phyloP scores from a whole-genome alignment of 1,139 yeast species.

The Torulaspora pretoriensis region DNA sequence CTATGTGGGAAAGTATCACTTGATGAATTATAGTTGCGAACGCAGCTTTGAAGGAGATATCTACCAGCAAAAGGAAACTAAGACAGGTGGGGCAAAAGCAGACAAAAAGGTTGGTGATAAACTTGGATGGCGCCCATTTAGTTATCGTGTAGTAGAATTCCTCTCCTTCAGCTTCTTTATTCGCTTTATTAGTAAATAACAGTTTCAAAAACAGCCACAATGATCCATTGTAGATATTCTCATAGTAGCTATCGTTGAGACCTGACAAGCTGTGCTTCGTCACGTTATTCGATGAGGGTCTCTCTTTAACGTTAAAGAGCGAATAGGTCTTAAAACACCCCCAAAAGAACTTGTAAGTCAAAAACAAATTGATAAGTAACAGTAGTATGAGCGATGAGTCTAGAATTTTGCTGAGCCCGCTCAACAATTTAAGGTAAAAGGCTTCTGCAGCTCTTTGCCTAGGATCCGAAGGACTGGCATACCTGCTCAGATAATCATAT shows the following conservation, averaged over 20 bases:
- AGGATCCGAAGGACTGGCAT: slow-evolving; percentile 7
- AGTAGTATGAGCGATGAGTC: slow-evolving; percentile 11
- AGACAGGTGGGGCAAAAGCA: slow-evolving; percentile 57
- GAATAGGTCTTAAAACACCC: slow-evolving; percentile 24
- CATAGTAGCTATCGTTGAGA: slow-evolving; percentile 25
- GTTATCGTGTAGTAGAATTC: slow-evolving; percentile 47
- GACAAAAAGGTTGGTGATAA: slow-evolving; percentile 45
- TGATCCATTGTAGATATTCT: slow-evolving; percentile 21
- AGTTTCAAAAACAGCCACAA: slow-evolving; percentile 25
- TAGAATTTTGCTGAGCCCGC: slow-evolving; percentile 17
- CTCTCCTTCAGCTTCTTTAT: slow-evolving; percentile 10
- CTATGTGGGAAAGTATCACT: slow-evolving; percentile 40
- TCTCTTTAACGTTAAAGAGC: slow-evolving; percentile 21
- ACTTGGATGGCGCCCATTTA: slow-evolving; percentile 58
- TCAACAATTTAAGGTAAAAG: slow-evolving; percentile 17
- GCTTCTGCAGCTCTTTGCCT: slow-evolving; percentile 6
- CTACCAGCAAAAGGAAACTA: slow-evolving; percentile 39
- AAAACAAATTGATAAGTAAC: slow-evolving; percentile 16
- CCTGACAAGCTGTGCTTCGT: slow-evolving; percentile 21
- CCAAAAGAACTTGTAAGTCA: slow-evolving; percentile 22
- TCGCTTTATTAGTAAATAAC: slow-evolving; percentile 9
- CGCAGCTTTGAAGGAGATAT: slow-evolving; percentile 43
- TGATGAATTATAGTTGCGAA: slow-evolving; percentile 41
- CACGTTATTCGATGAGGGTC: slow-evolving; percentile 23
- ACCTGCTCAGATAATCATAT: slow-evolving; percentile 29